A percentile compares a stretch with the other conserved stretches of the same genome.
Evolutionary conservation across 2,329 filamentous ascomycete species (phyloP).

Genomic region (Colletotrichum ledebouriae): DNA sequence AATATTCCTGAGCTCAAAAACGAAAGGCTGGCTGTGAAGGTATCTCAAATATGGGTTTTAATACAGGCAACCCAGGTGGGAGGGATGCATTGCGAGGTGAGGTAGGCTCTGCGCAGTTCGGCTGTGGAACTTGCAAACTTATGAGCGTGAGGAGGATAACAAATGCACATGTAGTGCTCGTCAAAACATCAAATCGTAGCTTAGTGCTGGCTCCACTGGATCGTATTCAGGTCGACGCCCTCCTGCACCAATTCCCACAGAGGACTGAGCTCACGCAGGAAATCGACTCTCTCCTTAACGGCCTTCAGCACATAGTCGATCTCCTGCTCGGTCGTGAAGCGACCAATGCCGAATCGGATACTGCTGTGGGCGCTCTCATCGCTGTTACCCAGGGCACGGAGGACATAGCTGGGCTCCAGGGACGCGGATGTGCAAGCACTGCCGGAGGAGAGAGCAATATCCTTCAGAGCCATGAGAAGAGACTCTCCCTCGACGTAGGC

Average conservation of each 20-base stretch:
- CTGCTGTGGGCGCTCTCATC: constrained; percentile 98
- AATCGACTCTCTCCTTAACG: constrained; percentile 89
- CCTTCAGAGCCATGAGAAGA: constrained; percentile 96
- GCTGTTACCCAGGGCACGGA: constrained; percentile 93
- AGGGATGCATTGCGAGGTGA: constrained; percentile 21
- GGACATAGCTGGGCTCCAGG: constrained; percentile 94
- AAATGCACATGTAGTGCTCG: neutral
- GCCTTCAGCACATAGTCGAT: constrained; percentile 98
- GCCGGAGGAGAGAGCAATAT: constrained; percentile 95
- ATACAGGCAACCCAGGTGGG: constrained; percentile 32
- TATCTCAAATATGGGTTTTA: constrained; percentile 42
- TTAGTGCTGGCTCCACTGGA: constrained; percentile 98
- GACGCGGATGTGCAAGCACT: constrained; percentile 98
- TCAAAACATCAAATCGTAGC: neutral
- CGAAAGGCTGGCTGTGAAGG: constrained; percentile 38
- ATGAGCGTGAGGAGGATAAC: neutral
- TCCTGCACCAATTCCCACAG: constrained; percentile 99
- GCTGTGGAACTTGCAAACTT: neutral
- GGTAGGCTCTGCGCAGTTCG: constrained; percentile 2
- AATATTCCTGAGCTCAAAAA: constrained; percentile 40
- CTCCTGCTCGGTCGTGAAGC: constrained; percentile 94
- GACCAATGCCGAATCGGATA: constrained; percentile 96
- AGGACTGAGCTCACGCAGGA: constrained; percentile 93
- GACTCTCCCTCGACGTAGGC: constrained; percentile 99
- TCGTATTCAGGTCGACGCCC: constrained; percentile 93